Conservation (phyloP, 2,329 filamentous ascomycete species). For the Pseudocercospora ulei region DNA sequence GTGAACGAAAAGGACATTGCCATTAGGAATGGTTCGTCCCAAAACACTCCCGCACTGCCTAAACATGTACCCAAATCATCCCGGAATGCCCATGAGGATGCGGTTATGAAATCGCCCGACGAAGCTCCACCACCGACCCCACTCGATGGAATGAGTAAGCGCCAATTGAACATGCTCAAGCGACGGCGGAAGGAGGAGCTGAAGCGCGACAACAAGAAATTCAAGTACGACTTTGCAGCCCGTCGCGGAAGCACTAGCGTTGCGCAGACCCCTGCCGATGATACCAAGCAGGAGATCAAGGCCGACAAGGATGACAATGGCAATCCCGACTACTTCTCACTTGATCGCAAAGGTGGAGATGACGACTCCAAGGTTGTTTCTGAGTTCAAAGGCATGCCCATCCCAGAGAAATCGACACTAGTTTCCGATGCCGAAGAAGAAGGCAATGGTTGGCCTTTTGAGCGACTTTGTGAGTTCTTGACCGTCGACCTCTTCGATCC, state of each 20-base stretch:
- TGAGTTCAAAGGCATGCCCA: slow-evolving; percentile 79
- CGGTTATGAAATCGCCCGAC: slow-evolving; percentile 29
- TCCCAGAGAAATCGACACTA: slow-evolving; percentile 77
- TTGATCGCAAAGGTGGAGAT: slow-evolving; percentile 69
- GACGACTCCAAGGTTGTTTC: slow-evolving; percentile 88
- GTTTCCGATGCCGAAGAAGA: slow-evolving; percentile 67
- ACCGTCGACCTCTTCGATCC: slow-evolving; percentile 88
- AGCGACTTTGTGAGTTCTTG: slow-evolving; percentile 85
- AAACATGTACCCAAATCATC: slow-evolving; percentile 48
- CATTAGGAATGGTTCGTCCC: slow-evolving; percentile 35
- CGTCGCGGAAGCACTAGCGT: slow-evolving; percentile 55
- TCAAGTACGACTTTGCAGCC: slow-evolving; percentile 62
- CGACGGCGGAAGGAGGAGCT: slow-evolving; percentile 85
- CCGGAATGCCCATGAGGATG: slow-evolving; percentile 31
- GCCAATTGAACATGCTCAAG: slow-evolving; percentile 89
- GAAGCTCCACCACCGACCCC: slow-evolving; percentile 28
- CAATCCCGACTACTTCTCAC: slow-evolving; percentile 71
- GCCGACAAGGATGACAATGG: slow-evolving; percentile 43
- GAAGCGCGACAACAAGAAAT: slow-evolving; percentile 77
- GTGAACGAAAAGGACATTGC: slow-evolving; percentile 56
- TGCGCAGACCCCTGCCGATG: slow-evolving; percentile 44
- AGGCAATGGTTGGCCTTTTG: slow-evolving; percentile 84
- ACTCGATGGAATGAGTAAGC: slow-evolving; percentile 59
- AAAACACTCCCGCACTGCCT: slow-evolving; percentile 36
- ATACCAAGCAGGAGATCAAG: slow-evolving; percentile 53